Base-by-base conservation (phyloP, 441 rosid species). In the Pelargonium cotyledonis region DNA sequence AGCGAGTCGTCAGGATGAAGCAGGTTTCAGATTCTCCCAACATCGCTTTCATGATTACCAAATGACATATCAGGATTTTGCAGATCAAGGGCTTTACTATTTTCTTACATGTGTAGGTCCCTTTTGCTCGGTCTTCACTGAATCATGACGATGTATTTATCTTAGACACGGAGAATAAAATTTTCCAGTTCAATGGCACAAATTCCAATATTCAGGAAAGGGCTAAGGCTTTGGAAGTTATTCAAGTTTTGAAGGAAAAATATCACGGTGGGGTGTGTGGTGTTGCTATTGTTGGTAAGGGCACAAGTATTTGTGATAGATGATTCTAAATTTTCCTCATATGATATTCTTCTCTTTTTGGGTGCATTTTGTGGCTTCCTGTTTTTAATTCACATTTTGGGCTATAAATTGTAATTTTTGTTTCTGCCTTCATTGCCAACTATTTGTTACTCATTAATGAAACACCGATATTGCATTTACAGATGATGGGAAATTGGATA, bases 101-200 rank as follows among this genome's bases (percentile, higher is more conserved):
- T 53, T 53, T 53, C 6, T 53, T 53, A 9, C 60, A 74, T 68
- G 21, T 74, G 67, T 80, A 95, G 99, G 89, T 90, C 80, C 90
- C 99, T 65, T 95, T 92, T 80, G 92, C 88, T 63, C 90, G 99
- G 38, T 84, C 99, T 72, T 88, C 96, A 16, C 76, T 95, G 76
- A 95, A 95, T 86, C 99, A 95, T 55, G 99, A 95, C 81, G 99
- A 95, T 79, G 97, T 95, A 63, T 95, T 95, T 79, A 90, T 92
- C 76, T 78, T 95, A 81, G 99, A 92, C 76, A 79, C 90, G 46
- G 64, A 87, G 77, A 74, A 81, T 47, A 95, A 95, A 85, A 87
- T 95, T 66, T 95, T 81, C 78, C 99, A 95, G 84, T 95, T 95
- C 88, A 92, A 95, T 73, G 99, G 98, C 61, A 86, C 98, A 65